These are phyloP conservation scores for Pontederia crassipes DNA, from an alignment of 176 grass and related monocot genomes.

Conservation along the genomic window DNA sequence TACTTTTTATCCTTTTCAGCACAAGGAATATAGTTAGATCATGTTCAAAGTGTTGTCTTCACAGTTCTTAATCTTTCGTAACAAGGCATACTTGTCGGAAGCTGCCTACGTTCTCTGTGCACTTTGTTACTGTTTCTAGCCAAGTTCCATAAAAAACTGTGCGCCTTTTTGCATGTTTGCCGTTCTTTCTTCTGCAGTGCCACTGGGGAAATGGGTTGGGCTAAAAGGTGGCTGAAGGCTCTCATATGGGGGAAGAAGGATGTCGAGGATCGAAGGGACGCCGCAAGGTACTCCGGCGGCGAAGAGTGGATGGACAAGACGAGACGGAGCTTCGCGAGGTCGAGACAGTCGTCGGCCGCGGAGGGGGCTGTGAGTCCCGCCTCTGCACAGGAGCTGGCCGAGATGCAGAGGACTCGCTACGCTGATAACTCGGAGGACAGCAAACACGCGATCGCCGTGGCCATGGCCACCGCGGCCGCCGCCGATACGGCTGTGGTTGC, in stretches of 20 bases:
- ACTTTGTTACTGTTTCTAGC: too few relatives aligned
- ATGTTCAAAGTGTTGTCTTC: too few relatives aligned
- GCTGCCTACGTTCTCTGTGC: too few relatives aligned
- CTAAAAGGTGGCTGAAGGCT: conserved; percentile 10
- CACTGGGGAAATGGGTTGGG: conserved; percentile 3
- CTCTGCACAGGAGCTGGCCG: neutral
- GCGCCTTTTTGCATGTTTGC: too few relatives aligned
- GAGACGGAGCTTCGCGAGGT: conserved; percentile 5
- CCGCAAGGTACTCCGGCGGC: neutral
- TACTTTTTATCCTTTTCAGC: too few relatives aligned
- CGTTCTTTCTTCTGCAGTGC: neutral
- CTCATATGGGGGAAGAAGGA: conserved; percentile 7
- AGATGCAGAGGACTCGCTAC: neutral
- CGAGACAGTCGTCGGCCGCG: neutral
- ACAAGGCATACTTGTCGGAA: too few relatives aligned
- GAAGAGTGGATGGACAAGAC: neutral
- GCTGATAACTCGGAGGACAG: neutral
- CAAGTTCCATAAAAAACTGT: too few relatives aligned
- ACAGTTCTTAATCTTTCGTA: too few relatives aligned
- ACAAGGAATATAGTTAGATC: too few relatives aligned
- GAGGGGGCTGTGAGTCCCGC: neutral
- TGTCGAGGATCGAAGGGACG: neutral
- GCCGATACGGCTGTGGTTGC: conserved; percentile 4
- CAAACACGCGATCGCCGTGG: conserved; percentile 9
- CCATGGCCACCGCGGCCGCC: conserved; percentile 8